Percentiles rank a stretch among this genome's conserved stretches.
These are phyloP conservation scores for Verticillium klebahnii DNA, from an alignment of 2,329 filamentous ascomycete species.

Conservation along the genomic window DNA sequence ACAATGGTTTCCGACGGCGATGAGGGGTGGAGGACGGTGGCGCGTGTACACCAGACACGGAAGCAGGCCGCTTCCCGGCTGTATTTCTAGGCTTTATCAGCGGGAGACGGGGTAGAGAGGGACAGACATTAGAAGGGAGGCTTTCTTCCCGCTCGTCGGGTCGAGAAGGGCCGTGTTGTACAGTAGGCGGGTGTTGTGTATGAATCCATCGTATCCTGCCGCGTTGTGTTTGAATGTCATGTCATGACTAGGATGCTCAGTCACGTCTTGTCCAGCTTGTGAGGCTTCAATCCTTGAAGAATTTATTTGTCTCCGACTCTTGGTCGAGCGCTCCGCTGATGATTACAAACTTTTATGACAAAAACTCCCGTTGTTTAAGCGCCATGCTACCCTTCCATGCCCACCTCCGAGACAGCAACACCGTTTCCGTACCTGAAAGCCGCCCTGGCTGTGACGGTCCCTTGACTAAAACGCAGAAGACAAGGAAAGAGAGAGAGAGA, in stretches of 20 bases:
- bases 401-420: not conserved
- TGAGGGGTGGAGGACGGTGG: slow-evolving; percentile 12
- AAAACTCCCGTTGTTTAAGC: no score
- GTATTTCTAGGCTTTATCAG: not conserved
- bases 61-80: not conserved
- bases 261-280: no score
- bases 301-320: no score
- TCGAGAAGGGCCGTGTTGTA: not conserved
- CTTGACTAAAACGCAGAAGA: not conserved
- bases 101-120: not conserved
- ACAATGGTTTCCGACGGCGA: no score
- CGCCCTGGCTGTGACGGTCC: not conserved
- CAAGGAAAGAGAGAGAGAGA: not conserved
- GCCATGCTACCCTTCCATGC: no score
- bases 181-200: not conserved
- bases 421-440: not conserved
- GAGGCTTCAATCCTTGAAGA: no score
- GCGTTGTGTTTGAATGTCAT: not conserved
- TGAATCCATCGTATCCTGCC: not conserved
- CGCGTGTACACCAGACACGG: not conserved
- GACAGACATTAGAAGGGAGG: not conserved
- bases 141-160: not conserved
- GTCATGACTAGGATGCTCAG: no score
- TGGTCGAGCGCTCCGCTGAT: no score
- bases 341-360: no score